Conservation (phyloP, 2,329 filamentous ascomycete genomes). For the Aaosphaeria arxii region DNA sequence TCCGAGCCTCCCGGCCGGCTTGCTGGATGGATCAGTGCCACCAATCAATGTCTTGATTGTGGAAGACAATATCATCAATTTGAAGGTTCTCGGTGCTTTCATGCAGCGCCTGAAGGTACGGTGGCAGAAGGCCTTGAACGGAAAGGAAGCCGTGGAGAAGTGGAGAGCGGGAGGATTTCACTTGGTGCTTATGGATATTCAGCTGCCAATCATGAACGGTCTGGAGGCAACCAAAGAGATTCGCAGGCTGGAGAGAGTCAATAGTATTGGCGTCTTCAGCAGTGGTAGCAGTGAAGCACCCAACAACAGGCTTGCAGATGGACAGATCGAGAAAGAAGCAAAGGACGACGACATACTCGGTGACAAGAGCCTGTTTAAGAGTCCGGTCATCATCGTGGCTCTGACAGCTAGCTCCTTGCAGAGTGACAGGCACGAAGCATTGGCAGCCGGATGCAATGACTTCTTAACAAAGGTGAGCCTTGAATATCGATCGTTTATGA, state of each 20-base stretch:
- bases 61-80: slow-evolving; percentile 97
- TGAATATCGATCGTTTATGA: not conserved
- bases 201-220: slow-evolving; percentile 94
- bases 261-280: slow-evolving; percentile 87
- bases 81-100: slow-evolving; percentile 89
- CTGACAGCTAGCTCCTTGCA: slow-evolving; percentile 92
- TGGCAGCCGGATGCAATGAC: slow-evolving; percentile 96
- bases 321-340: slow-evolving; percentile 29
- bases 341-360: slow-evolving; percentile 67
- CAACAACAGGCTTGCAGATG: slow-evolving; percentile 37
- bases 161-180: slow-evolving; percentile 94
- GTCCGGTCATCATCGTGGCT: slow-evolving; percentile 95
- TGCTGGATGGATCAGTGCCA: slow-evolving; percentile 76
- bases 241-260: slow-evolving; percentile 79
- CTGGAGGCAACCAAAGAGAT: slow-evolving; percentile 95
- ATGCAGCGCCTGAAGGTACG: slow-evolving; percentile 94
- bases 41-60: slow-evolving; percentile 97
- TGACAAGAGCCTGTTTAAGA: slow-evolving; percentile 75
- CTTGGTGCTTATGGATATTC: slow-evolving; percentile 97
- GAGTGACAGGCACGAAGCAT: slow-evolving; percentile 89
- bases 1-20: slow-evolving; percentile 53
- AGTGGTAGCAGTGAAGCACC: slow-evolving; percentile 45
- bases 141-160: slow-evolving; percentile 86
- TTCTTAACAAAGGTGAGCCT: slow-evolving; percentile 86
- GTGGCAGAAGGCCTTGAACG: slow-evolving; percentile 97